These are phyloP conservation scores for Alloascoidea africana DNA, from an alignment of 805 yeast genomes.

Conservation along the genomic window DNA sequence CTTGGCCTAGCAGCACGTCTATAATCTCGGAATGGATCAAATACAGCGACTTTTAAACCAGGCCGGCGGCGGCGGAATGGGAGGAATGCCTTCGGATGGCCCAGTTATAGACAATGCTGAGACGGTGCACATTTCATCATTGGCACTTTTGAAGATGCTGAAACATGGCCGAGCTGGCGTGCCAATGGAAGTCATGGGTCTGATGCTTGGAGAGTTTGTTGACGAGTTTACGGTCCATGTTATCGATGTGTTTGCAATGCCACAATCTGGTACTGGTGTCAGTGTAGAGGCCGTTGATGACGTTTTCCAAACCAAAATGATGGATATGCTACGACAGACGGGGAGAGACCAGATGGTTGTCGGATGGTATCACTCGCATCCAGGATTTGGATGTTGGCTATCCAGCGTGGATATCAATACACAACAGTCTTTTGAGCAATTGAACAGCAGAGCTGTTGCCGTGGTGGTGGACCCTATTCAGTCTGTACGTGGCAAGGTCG, in stretches of 20 bases:
- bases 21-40: conserved; percentile 19
- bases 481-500: conserved; percentile 97
- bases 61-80: conserved; percentile 23
- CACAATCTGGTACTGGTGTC: conserved; percentile 93
- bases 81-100: conserved; percentile 38
- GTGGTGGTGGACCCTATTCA: conserved; percentile 98
- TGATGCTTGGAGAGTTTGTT: conserved; percentile 96
- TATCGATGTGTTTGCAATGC: conserved; percentile 98
- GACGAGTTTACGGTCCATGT: conserved; percentile 96
- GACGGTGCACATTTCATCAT: conserved; percentile 89
- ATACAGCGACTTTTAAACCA: conserved; percentile 17
- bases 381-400: conserved; percentile 99
- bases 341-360: conserved; percentile 99
- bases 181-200: conserved; percentile 89
- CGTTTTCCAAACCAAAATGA: conserved; percentile 96
- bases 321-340: conserved; percentile 98
- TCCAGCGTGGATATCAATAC: conserved; percentile 96
- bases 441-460: conserved; percentile 92
- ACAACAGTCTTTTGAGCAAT: conserved; percentile 93
- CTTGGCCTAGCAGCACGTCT: too few relatives aligned
- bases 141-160: conserved; percentile 90
- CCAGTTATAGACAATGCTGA: conserved; percentile 91
- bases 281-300: conserved; percentile 99
- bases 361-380: conserved; percentile 99
- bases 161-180: conserved; percentile 80